A percentile compares a stretch with the other conserved stretches of the same genome.
Evolutionary conservation across 768 basidiomycete species (phyloP).

Genomic region (Leccinum pellstonianum): DNA sequence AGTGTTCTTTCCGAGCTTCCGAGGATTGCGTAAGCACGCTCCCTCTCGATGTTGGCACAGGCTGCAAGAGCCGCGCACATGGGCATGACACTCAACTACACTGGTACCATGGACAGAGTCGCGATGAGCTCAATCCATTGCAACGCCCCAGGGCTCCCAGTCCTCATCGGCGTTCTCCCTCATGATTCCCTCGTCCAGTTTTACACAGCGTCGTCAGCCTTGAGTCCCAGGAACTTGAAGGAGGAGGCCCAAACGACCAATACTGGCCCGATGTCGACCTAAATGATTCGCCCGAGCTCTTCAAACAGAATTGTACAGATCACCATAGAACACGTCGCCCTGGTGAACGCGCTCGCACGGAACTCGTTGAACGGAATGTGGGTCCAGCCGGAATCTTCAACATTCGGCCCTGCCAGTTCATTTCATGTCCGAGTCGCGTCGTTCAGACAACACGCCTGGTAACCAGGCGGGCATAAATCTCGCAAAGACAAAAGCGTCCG

Average conservation of each 20-base stretch:
- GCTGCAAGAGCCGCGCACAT: no score
- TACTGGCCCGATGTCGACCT: neutral
- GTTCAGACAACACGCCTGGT: conserved; percentile 58
- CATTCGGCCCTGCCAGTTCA: neutral
- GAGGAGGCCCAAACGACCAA: conserved; percentile 11
- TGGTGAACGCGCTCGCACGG: conserved; percentile 49
- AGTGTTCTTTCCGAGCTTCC: neutral
- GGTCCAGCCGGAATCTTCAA: conserved; percentile 18
- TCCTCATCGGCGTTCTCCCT: conserved; percentile 19
- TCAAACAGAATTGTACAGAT: conserved; percentile 56
- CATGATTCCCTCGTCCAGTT: conserved; percentile 14
- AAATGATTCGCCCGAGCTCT: conserved; percentile 44
- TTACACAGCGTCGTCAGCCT: neutral
- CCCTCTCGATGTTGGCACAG: no score
- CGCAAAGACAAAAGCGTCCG: conserved; percentile 44
- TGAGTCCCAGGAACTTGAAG: no score
- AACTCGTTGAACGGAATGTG: conserved; percentile 54
- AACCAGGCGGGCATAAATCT: conserved; percentile 55
- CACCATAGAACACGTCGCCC: conserved; percentile 47
- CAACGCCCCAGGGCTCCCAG: conserved; percentile 5
- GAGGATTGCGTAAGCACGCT: conserved; percentile 48
- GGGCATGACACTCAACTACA: no score
- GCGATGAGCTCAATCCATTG: no score
- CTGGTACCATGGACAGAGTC: no score
- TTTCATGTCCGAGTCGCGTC: conserved; percentile 33